Percentiles rank a stretch among this genome's conserved stretches.
phyloP scores from a whole-genome alignment of 2,329 filamentous ascomycete species.

The Pestalotiopsis sp. region DNA sequence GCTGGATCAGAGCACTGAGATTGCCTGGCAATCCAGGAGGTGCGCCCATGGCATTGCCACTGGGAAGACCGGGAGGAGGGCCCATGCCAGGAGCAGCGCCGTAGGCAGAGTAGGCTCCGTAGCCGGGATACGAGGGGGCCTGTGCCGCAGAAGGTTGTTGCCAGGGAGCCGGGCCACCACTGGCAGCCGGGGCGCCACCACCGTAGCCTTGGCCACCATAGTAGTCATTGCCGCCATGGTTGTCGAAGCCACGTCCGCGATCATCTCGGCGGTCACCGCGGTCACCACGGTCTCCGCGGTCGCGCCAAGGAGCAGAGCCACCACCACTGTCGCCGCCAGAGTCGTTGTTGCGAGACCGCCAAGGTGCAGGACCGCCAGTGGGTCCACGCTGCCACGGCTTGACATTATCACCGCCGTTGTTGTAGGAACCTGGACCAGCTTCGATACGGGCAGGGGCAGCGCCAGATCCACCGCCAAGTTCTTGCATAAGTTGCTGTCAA shows the following conservation, averaged over 20 bases:
- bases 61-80: constrained; percentile 45
- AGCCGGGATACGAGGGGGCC: constrained; percentile 60
- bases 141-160: constrained; percentile 55
- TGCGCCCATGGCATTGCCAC: constrained; percentile 50
- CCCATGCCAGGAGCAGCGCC: constrained; percentile 56
- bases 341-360: constrained; percentile 63
- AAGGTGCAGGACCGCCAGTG: constrained; percentile 82
- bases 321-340: constrained; percentile 43
- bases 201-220: constrained; percentile 45
- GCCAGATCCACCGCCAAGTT: constrained; percentile 76
- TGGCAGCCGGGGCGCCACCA: constrained; percentile 20
- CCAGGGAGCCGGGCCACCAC: constrained; percentile 54
- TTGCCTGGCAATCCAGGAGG: constrained; percentile 58
- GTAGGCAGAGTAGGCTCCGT: constrained; percentile 50
- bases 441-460: constrained; percentile 81
- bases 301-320: constrained; percentile 36
- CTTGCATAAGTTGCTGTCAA: constrained; percentile 89
- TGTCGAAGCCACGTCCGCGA: constrained; percentile 42
- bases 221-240: constrained; percentile 46
- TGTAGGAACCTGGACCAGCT: constrained; percentile 70
- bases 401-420: constrained; percentile 57
- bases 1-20: constrained; percentile 67
- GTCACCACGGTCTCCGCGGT: constrained; percentile 42
- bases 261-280: constrained; percentile 53
- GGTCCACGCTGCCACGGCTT: constrained; percentile 91